These are phyloP conservation scores for Elsinoe necatrix DNA, from an alignment of 2,329 filamentous ascomycete genomes.

Conservation along the genomic window DNA sequence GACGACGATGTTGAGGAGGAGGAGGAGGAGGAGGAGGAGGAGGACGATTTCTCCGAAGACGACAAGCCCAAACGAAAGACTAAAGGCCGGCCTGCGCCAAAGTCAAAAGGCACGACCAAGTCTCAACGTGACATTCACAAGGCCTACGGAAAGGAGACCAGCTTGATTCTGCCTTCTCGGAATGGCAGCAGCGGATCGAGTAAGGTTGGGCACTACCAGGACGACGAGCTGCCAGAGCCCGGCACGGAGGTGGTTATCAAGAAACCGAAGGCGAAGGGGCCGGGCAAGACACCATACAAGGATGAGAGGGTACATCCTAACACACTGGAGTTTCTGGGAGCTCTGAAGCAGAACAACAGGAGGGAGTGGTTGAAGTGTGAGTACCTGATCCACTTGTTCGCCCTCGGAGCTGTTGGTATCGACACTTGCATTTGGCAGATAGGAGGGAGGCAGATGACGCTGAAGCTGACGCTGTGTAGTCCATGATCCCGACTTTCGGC, in stretches of 20 bases:
- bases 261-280: constrained; percentile 53
- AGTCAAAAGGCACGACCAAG: not conserved
- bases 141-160: not conserved
- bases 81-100: not conserved
- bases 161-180: not conserved
- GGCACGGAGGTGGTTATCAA: constrained; percentile 55
- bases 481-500: constrained; percentile 70
- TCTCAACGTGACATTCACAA: not conserved
- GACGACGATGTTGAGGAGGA: not conserved
- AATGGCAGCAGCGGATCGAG: not conserved
- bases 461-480: constrained; percentile 41
- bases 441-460: too few relatives aligned
- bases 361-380: constrained; percentile 56
- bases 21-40: not conserved
- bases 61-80: not conserved
- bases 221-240: constrained; percentile 46
- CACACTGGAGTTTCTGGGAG: constrained; percentile 52
- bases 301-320: constrained; percentile 55
- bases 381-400: constrained; percentile 18
- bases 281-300: constrained; percentile 50
- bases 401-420: not conserved
- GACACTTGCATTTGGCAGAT: not conserved
- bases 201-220: constrained; percentile 49
- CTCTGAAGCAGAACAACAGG: constrained; percentile 53
- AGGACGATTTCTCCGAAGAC: not conserved